phyloP scores from a whole-genome alignment of 345 rosid species.

The Pistacia vera region DNA sequence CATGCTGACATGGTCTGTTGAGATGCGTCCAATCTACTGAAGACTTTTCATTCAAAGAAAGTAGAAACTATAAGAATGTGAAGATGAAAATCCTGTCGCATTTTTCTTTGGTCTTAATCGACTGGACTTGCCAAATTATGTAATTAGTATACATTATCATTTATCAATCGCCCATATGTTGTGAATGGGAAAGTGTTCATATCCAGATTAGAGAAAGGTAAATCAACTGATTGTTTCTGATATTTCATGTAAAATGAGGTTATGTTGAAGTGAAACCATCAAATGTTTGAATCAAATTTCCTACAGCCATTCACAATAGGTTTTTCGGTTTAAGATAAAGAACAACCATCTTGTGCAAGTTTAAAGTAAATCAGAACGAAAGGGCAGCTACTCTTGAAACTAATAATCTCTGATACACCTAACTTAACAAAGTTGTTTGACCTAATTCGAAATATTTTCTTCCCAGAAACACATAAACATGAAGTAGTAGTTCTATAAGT shows the following conservation, averaged over 20 bases:
- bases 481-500: constrained; percentile 4
- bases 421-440: constrained; percentile 23
- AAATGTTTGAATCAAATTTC: background rate
- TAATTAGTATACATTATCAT: no score
- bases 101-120: no score
- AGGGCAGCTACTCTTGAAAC: constrained; percentile 20
- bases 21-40: no score
- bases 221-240: no score
- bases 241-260: no score
- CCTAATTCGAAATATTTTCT: constrained; percentile 28
- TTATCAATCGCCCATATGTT: no score
- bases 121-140: no score
- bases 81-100: no score
- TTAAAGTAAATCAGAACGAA: constrained; percentile 16
- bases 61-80: no score
- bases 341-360: constrained; percentile 12
- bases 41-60: no score
- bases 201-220: background rate
- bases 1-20: no score
- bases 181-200: background rate
- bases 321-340: background rate
- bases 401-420: constrained; percentile 29
- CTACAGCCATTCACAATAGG: constrained; percentile 12
- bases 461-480: constrained; percentile 20
- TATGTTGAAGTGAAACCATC: background rate